Evolutionary conservation across 2,329 filamentous ascomycete species (phyloP).

Genomic region (Colletotrichum karsti): DNA sequence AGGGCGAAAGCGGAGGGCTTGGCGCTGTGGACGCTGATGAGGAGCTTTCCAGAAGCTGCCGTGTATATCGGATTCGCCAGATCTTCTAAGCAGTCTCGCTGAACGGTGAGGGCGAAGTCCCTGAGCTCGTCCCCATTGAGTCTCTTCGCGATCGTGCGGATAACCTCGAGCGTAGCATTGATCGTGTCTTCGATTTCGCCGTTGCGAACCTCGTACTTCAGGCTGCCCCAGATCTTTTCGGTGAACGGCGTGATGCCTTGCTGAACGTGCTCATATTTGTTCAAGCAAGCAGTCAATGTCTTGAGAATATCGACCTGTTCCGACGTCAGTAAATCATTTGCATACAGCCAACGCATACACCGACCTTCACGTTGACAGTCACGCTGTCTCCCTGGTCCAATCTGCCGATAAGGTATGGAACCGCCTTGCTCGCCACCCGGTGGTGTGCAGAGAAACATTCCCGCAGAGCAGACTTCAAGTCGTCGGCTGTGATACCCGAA

Average conservation of each 20-base stretch:
- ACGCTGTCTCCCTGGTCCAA: slow-evolving; percentile 67
- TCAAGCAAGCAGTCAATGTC: slow-evolving; percentile 63
- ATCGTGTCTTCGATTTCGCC: slow-evolving; percentile 67
- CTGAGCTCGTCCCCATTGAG: slow-evolving; percentile 54
- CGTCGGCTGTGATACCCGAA: slow-evolving; percentile 61
- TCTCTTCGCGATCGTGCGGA: slow-evolving; percentile 56
- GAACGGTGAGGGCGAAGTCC: slow-evolving; percentile 56
- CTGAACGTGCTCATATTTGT: slow-evolving; percentile 54
- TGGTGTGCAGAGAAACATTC: slow-evolving; percentile 62
- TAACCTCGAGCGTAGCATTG: slow-evolving; percentile 62
- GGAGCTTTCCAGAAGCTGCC: slow-evolving; percentile 58
- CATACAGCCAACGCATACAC: not conserved
- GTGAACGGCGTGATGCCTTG: slow-evolving; percentile 58
- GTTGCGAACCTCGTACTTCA: slow-evolving; percentile 71
- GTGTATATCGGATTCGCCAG: slow-evolving; percentile 62
- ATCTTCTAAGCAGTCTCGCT: slow-evolving; percentile 62
- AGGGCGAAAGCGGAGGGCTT: slow-evolving; percentile 57
- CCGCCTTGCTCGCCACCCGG: slow-evolving; percentile 52
- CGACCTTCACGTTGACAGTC: slow-evolving; percentile 65
- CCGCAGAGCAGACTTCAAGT: slow-evolving; percentile 62
- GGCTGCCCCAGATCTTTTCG: slow-evolving; percentile 64
- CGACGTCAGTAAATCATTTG: not conserved
- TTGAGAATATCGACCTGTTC: slow-evolving; percentile 61
- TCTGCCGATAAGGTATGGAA: slow-evolving; percentile 65
- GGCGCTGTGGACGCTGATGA: slow-evolving; percentile 60